Conservation (phyloP, 1,139 yeast species). For the Maudiozyma humilis region DNA sequence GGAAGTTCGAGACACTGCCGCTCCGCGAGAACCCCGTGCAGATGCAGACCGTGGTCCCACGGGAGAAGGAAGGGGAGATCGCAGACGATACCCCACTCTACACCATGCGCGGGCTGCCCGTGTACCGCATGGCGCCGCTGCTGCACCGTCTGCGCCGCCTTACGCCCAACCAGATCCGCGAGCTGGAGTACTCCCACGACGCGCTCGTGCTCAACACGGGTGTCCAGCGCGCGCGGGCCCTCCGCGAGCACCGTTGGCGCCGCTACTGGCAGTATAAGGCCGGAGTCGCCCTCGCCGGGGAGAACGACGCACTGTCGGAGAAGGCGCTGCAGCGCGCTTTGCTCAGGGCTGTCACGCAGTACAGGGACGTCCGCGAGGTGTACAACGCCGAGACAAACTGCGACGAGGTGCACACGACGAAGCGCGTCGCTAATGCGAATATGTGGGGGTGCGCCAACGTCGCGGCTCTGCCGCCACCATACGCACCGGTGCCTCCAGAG, state of each 20-base stretch:
- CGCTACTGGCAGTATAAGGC: constrained; percentile 35
- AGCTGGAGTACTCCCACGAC: constrained; percentile 34
- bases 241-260: constrained; percentile 32
- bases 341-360: constrained; percentile 5
- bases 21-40: constrained; percentile 8
- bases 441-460: constrained; percentile 38
- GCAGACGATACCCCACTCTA: constrained; percentile 1
- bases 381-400: constrained; percentile 31
- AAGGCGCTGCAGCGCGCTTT: not conserved
- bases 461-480: constrained; percentile 37
- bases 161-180: constrained; percentile 29
- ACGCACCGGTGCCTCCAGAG: constrained; percentile 14
- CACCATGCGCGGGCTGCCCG: constrained; percentile 32
- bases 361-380: constrained; percentile 24
- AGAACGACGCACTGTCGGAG: too few relatives aligned
- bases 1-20: constrained; percentile 31
- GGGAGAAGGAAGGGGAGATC: constrained; percentile 6
- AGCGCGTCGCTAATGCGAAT: constrained; percentile 40
- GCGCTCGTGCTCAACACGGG: constrained; percentile 31
- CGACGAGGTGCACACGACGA: constrained; percentile 32
- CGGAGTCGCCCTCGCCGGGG: constrained; percentile 30
- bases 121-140: constrained; percentile 20
- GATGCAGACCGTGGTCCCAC: constrained; percentile 7
- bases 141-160: constrained; percentile 19
- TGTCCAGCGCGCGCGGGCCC: constrained; percentile 27